phyloP scores from a whole-genome alignment of 2,329 filamentous ascomycete species.

The Cladosporium sp. region DNA sequence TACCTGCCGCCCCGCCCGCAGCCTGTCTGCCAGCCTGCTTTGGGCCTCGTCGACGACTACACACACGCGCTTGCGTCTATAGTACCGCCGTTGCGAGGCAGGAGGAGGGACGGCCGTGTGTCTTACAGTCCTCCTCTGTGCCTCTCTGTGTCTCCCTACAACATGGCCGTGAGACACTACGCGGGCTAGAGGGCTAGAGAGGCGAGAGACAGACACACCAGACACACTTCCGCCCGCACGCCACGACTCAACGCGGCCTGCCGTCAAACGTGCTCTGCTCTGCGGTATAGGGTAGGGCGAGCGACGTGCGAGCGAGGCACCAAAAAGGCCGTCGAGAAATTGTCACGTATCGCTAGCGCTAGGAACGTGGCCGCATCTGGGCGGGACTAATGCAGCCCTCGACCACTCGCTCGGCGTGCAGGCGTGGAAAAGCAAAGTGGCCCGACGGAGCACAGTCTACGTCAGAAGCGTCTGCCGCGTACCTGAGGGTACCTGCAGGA shows the following conservation, averaged over 20 bases:
- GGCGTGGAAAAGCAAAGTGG: conserved; percentile 1
- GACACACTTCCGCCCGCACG: not conserved
- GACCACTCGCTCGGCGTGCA: conserved; percentile 15
- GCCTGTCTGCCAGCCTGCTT: conserved; percentile 4
- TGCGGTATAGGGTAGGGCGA: conserved; percentile 11
- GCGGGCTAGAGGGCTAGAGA: not conserved
- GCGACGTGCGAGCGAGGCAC: not conserved
- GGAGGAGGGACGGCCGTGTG: conserved; percentile 13
- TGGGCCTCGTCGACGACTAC: conserved; percentile 1
- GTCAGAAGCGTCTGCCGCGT: conserved; percentile 8
- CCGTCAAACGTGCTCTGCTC: not conserved
- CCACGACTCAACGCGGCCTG: conserved; percentile 2
- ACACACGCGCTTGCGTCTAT: conserved; percentile 6
- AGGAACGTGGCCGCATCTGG: conserved; percentile 8
- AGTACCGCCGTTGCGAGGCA: conserved; percentile 18
- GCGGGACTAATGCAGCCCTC: conserved; percentile 15
- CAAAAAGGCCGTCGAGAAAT: conserved; percentile 5
- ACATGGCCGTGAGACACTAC: conserved; percentile 9
- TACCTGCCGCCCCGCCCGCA: not conserved
- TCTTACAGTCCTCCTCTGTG: conserved; percentile 1
- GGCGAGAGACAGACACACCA: not conserved
- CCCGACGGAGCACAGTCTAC: not conserved
- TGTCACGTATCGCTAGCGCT: conserved; percentile 15
- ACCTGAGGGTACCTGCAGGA: conserved; percentile 9
- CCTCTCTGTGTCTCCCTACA: conserved; percentile 2